Percentiles rank a stretch among this genome's conserved stretches.
These are phyloP conservation scores for Beauveria sp. DNA, from an alignment of 2,329 filamentous ascomycete genomes.

Conservation along the genomic window DNA sequence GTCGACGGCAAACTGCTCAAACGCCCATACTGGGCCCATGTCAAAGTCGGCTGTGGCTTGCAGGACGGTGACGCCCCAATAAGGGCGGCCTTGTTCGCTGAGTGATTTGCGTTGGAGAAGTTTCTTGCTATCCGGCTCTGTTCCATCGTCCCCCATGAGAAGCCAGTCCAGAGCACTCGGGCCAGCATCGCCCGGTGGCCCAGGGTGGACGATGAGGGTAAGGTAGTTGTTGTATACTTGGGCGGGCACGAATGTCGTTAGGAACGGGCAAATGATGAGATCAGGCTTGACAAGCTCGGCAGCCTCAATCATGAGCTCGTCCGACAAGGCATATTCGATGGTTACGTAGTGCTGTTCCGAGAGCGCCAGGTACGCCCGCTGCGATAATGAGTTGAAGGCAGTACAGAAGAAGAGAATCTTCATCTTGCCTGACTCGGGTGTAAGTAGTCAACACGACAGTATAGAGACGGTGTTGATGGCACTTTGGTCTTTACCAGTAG, in stretches of 20 bases:
- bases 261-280: conserved; percentile 35
- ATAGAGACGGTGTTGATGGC: not conserved
- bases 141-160: conserved; percentile 34
- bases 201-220: conserved; percentile 34
- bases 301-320: conserved; percentile 30
- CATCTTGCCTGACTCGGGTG: conserved; percentile 18
- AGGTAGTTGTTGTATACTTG: conserved; percentile 29
- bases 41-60: conserved; percentile 34
- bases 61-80: conserved; percentile 34
- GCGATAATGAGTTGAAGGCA: conserved; percentile 36
- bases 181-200: conserved; percentile 33
- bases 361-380: conserved; percentile 29
- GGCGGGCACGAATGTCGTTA: conserved; percentile 29
- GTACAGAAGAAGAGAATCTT: conserved; percentile 37
- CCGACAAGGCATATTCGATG: conserved; percentile 30
- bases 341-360: conserved; percentile 29
- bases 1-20: conserved; percentile 33
- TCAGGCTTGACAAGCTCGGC: conserved; percentile 28
- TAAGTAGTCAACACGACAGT: not conserved
- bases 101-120: conserved; percentile 22
- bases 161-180: conserved; percentile 35
- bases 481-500: not conserved
- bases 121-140: conserved; percentile 21
- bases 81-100: conserved; percentile 24
- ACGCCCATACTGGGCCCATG: conserved; percentile 36